A percentile compares a stretch with the other conserved stretches of the same genome.
Conservation (phyloP, 2,329 filamentous ascomycete genomes). For the Botryosphaeria agaves region DNA sequence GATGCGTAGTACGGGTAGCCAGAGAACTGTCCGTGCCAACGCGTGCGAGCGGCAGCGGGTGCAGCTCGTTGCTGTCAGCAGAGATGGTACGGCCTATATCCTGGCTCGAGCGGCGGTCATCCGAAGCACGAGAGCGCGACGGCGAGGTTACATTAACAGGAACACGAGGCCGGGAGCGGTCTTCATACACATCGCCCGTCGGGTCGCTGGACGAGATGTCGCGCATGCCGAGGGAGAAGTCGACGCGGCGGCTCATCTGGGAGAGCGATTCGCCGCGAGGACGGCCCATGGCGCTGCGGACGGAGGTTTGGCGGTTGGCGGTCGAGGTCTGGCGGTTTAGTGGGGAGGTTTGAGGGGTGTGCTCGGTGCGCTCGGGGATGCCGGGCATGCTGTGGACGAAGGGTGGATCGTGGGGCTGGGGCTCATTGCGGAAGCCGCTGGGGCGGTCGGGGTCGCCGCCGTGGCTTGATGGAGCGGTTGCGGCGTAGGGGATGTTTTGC, state of each 20-base stretch:
- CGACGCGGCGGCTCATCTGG: slow-evolving; percentile 43
- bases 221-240: slow-evolving; percentile 53
- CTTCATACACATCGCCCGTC: slow-evolving; percentile 49
- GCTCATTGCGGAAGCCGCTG: slow-evolving; percentile 15
- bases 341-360: not conserved
- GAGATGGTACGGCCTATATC: slow-evolving; percentile 16
- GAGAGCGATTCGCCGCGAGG: slow-evolving; percentile 39
- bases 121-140: slow-evolving; percentile 16
- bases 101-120: slow-evolving; percentile 10
- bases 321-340: slow-evolving; percentile 36
- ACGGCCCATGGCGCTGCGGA: no score
- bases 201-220: slow-evolving; percentile 36
- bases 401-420: slow-evolving; percentile 19
- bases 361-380: not conserved
- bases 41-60: slow-evolving; percentile 8
- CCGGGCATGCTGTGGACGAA: slow-evolving; percentile 19
- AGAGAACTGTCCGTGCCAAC: slow-evolving; percentile 16
- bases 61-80: slow-evolving; percentile 2
- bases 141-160: slow-evolving; percentile 19
- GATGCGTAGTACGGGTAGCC: slow-evolving; percentile 26
- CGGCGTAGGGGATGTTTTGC: slow-evolving; percentile 30
- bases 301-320: no score
- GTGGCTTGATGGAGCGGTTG: slow-evolving; percentile 22
- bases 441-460: slow-evolving; percentile 28
- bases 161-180: slow-evolving; percentile 23